These are phyloP conservation scores for Mentha longifolia DNA, from an alignment of 257 asterid species.

Conservation along the genomic window DNA sequence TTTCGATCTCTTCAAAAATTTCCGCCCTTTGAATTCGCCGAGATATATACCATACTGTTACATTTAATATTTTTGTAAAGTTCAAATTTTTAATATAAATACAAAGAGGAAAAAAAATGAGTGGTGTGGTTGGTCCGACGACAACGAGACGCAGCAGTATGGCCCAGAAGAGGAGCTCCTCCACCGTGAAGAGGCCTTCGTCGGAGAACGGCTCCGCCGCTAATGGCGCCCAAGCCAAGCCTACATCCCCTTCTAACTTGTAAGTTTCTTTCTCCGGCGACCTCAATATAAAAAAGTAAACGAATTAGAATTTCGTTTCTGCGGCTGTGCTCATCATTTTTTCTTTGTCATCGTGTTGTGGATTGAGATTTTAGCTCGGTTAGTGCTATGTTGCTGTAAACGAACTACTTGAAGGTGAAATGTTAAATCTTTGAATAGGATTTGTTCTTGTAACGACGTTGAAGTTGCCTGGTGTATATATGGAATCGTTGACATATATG, in stretches of 20 bases:
- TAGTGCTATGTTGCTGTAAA: no score
- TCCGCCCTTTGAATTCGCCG: slow-evolving; percentile 10
- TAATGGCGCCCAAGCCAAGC: slow-evolving; percentile 51
- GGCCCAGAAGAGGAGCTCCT: slow-evolving; percentile 50
- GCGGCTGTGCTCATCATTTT: no score
- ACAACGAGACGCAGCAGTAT: slow-evolving; percentile 54
- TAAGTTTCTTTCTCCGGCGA: slow-evolving; percentile 33
- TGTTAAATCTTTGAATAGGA: not conserved
- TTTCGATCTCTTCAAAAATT: not conserved
- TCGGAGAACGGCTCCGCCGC: slow-evolving; percentile 56
- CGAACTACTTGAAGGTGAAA: not conserved
- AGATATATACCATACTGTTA: not conserved
- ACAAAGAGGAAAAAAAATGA: slow-evolving; percentile 54
- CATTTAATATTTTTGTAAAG: not conserved
- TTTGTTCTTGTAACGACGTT: not conserved
- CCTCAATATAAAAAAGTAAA: not conserved
- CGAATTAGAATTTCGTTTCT: not conserved
- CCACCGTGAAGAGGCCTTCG: slow-evolving; percentile 44
- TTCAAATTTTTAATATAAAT: not conserved
- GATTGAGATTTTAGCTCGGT: no score
- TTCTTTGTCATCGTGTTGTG: no score
- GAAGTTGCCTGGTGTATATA: not conserved
- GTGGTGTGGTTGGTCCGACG: slow-evolving; percentile 51
- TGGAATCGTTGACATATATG: slow-evolving; percentile 2
- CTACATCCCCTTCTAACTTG: slow-evolving; percentile 59